Evolutionary conservation across 768 basidiomycete species (phyloP), one percentile per base, ranked within the genome.

Genomic region (Leccinum variicolor): DNA sequence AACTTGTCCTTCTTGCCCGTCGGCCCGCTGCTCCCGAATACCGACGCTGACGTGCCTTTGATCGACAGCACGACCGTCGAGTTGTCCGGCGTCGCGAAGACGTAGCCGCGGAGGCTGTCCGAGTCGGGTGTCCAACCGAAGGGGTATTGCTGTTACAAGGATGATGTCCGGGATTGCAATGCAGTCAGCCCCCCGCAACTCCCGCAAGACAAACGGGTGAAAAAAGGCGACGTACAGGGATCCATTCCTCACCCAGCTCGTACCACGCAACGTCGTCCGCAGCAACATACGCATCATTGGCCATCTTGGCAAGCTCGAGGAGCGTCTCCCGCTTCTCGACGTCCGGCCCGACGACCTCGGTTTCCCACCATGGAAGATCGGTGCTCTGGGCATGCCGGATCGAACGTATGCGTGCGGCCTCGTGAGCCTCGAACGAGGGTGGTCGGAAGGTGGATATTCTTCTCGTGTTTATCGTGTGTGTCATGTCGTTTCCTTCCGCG

Each of bases 81-180:
- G 69, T 98, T 97, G 70, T 92, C 87, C 1, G 80, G 77, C 1
- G 85, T 87, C 19, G 89, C 91, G 66, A 96, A 97, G 17, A 98
- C 87, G 65, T 97, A 89, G 0, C 96, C 96, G 7, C 95, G 82
- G 56, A 98, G 86, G 2, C 92, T 93, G 69, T 96, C 91, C 17
- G 82, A 81, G 62, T 90, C 88, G 10, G 86, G 85, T 66, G 93
- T 89, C 94, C 94, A 98, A 14, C 96, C 96, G 68, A 97, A 90
- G 1, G 91, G 92, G 64, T 87, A 83, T 9, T 43, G 41, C 55
- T 66, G n/a, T 41, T 10, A 41, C 17, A 41, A n/a, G 9, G 4
- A 39, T n/a, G 8, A 39, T 39, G 43, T 19, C 1, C 17, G 15
- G 15, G 23, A 23, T 4, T 11, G 21, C 3, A 21, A 28, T 8